Evolutionary conservation across 345 rosid genomes (phyloP), one percentile per base, ranked within the genome.

Genomic region (Camelina neglecta): DNA sequence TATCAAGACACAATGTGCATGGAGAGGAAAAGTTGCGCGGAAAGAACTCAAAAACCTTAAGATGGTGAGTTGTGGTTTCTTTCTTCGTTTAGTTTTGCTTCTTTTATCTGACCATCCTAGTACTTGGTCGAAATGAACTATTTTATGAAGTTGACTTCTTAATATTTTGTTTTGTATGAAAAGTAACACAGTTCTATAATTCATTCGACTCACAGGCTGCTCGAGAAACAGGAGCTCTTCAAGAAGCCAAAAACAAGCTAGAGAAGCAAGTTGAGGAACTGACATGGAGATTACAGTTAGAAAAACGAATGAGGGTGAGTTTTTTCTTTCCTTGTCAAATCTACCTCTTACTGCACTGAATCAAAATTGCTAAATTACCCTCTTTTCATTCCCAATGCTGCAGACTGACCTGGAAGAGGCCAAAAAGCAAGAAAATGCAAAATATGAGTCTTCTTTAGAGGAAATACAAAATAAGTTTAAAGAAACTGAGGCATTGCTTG

Each of bases 201-300:
- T 67, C 12, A 16, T 18, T 29, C 38, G 65, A 48, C 61, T 50
- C 75, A 51, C 84, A 93, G 99, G 98, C 99, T 79, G 99, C 99
- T 20, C 88, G 87, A 81, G 96, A 95, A 87, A 95, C 99, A 29
- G 99, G 99, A 79, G 99, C 99, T 77, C 93, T 95, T 74, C 98
- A 95, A 82, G 99, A 94, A 68, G 99, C 99, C 65, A 95, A 95
- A 75, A 95, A 92, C 82, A 90, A 92, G 82, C 83, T 93, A 81
- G 98, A 95, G 84, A 95, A 93, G 85, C 96, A 95, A 84, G 99
- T 95, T 78, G 99, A 95, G 78, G 99, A 95, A 69, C 83, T 95
- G 73, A 95, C 99, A 65, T 95, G 98, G 99, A 86, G 97, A 83
- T 81, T 93, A 47, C 99, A 93, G 79, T 85, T 95, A 67, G 99